Percentiles rank a stretch among this genome's conserved stretches.
Evolutionary conservation across 1,284 basidiomycete species (phyloP).

Genomic region (Wolfiporia cocos): DNA sequence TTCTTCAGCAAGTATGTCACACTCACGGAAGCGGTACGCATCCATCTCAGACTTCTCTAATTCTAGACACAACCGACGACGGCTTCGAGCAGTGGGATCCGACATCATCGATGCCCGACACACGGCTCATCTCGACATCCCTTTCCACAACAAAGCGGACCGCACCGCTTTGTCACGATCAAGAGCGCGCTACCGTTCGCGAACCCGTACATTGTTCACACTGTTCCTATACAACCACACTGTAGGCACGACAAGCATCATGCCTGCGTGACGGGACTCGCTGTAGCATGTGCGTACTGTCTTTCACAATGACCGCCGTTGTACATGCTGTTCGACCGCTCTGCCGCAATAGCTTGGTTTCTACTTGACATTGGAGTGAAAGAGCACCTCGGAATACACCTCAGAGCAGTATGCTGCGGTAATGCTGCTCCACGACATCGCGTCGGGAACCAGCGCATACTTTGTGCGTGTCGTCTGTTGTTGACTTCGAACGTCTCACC

Average conservation of each 20-base stretch:
- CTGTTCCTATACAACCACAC: conserved; percentile 39
- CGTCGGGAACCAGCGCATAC: conserved; percentile 45
- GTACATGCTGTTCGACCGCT: too few relatives aligned
- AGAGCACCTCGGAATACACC: conserved; percentile 36
- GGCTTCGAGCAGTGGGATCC: conserved; percentile 19
- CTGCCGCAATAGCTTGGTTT: conserved; percentile 22
- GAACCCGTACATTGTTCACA: conserved; percentile 27
- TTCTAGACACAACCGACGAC: too few relatives aligned
- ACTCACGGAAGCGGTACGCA: conserved; percentile 21
- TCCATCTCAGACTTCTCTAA: too few relatives aligned
- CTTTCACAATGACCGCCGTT: too few relatives aligned
- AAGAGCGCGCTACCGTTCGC: conserved; percentile 19
- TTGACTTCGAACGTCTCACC: neutral
- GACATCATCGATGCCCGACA: conserved; percentile 24
- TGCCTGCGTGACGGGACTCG: conserved; percentile 39
- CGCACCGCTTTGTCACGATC: conserved; percentile 22
- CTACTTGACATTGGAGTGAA: conserved; percentile 30
- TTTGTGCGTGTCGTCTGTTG: conserved; percentile 27
- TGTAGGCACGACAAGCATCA: conserved; percentile 36
- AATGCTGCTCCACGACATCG: conserved; percentile 35
- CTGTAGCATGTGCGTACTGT: conserved; percentile 44
- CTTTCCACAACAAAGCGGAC: conserved; percentile 23
- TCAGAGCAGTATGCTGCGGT: conserved; percentile 28
- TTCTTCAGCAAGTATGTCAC: conserved; percentile 29
- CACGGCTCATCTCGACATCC: conserved; percentile 25